These are phyloP conservation scores for Kodamaea suecica DNA, from an alignment of 1,139 yeast species.

Conservation along the genomic window DNA sequence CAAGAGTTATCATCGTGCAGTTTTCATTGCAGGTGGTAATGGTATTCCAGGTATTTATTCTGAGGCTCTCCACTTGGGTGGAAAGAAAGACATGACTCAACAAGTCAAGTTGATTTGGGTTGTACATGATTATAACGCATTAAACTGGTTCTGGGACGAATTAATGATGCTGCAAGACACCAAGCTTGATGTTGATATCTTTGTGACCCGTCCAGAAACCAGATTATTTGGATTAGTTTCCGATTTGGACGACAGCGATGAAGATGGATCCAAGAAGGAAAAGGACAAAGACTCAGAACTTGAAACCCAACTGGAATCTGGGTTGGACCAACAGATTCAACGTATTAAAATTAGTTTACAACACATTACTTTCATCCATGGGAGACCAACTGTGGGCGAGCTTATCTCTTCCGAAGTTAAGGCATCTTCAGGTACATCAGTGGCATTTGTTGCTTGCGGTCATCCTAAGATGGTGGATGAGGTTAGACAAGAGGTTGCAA, in stretches of 20 bases:
- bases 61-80: slow-evolving; percentile 16
- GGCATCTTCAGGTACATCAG: slow-evolving; percentile 28
- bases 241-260: slow-evolving; percentile 2
- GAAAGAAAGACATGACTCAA: slow-evolving; percentile 13
- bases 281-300: not conserved
- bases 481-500: slow-evolving; percentile 36
- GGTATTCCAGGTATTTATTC: slow-evolving; percentile 27
- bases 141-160: slow-evolving; percentile 19
- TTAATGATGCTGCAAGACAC: not conserved
- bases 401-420: slow-evolving; percentile 26
- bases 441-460: slow-evolving; percentile 52
- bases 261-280: not conserved
- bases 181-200: not conserved
- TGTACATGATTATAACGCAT: slow-evolving; percentile 17
- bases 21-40: slow-evolving; percentile 28
- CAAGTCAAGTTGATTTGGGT: slow-evolving; percentile 21
- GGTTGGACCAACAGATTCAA: not conserved
- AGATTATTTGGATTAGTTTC: slow-evolving; percentile 1
- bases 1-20: slow-evolving; percentile 18
- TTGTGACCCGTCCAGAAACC: slow-evolving; percentile 16
- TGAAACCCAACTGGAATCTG: not conserved
- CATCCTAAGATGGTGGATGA: slow-evolving; percentile 54
- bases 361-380: slow-evolving; percentile 27
- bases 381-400: slow-evolving; percentile 32
- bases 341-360: slow-evolving; percentile 11